Base-by-base conservation (phyloP, 129 eudicot genomes). In the Artemisia argyi region DNA sequence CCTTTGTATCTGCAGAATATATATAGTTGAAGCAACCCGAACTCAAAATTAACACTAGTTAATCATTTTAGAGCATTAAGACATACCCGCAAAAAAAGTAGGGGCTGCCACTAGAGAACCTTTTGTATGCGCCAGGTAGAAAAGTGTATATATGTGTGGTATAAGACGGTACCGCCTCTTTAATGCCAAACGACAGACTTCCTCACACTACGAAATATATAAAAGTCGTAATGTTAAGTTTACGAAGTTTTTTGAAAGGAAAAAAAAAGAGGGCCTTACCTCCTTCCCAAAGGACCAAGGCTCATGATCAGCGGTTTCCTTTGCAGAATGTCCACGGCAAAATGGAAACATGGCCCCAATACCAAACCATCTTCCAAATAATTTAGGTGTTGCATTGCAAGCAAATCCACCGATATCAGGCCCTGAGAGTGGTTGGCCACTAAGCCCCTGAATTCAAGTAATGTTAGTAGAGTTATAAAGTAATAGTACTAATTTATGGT, bases 361-460 rank as follows among this genome's bases (percentile, higher is more conserved):
- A 73, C 96, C 98, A 77, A 94, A 64, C 98, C 98, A 94, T 73
- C 97, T 94, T 72, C 97, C 98, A 83, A 94, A 94, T 49, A 94
- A 76, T 79, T 73, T 90, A 42, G 98, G 97, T 12, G 98, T 88
- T 46, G 98, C 97, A 79, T 94, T 87, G 28, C 98, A 97, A 17
- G 88, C 97, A 83, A 85, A 94, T 48, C 98, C 98, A 81, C 98
- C 98, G 47, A 94, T 84, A 66, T 94, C 98, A n/a, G 97, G 98
- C 61, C 98, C 97, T 7, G 97, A 84, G 66, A 90, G 88, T 15
- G 98, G 98, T 84, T 94, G 97, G 71, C 98, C 98, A 75, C 98
- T 94, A 66, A 94, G 89, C 68, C 96, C 90, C 98, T 92, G 81
- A 58, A 80, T 35, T 26, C 1, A 35, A 35, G 44, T 6, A 35